Evolutionary conservation across 2,329 filamentous ascomycete species (phyloP), one percentile per base, ranked within the genome.

Genomic region (Fragosphaeria purpurea): DNA sequence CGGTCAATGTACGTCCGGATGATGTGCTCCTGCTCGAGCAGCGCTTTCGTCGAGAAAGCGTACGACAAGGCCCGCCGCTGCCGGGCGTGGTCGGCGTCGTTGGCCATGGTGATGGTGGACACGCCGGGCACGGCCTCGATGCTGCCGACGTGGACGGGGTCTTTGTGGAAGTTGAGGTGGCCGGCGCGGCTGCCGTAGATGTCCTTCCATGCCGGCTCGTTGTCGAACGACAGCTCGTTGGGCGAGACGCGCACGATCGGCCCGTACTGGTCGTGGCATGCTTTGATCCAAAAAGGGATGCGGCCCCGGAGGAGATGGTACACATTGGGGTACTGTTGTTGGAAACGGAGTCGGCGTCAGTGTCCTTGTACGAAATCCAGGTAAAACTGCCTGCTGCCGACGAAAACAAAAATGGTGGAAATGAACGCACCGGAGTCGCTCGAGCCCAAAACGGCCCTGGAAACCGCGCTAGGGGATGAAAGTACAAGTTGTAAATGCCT

Each of bases 221-320:
- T 48, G 45, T 60, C 64, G 58, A 68, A 72, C 6, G 65, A 65
- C 7, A 74, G 62, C 52, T 72, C 67, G 49, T 67, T 60, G 1
- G 71, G 70, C 5, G 61, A 62, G 44, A 71, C 56, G 31, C 72
- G 67, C 31, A 74, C 71, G 3, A 73, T 62, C 4, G 60, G 58
- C 11, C 72, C 72, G 54, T 70, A 69, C 31, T 58, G 57, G 7
- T 60, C 51, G 56, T 70, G 62, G 43, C 65, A 50, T 13, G 53
- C 43, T 50, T 54, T 50, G n/a, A 56, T 48, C 32, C 50, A 35
- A 47, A 55, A 53, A 51, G 71, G 66, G 85, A 94, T 91, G 63
- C 91, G 91, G 31, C 88, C 89, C 3, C 86, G 86, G 46, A 94
- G 79, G 59, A 59, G 7, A 58, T 56, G 45, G 22, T 22, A 22